Conservation (phyloP, 371 early-diverging fungal genomes). For the Gilbertella persicaria region DNA sequence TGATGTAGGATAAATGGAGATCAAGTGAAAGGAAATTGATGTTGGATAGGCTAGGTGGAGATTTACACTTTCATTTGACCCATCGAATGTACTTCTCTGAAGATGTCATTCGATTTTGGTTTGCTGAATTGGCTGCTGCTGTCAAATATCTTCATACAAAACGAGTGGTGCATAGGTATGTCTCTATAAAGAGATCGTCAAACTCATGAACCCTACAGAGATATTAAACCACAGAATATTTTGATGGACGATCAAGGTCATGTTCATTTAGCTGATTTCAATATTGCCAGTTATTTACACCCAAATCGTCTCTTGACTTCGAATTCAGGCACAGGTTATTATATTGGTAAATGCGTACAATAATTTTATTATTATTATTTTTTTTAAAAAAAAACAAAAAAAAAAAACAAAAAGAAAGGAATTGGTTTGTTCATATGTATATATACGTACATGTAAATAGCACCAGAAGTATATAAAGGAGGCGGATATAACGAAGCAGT, state of each 20-base stretch:
- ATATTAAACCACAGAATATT: slow-evolving; percentile 87
- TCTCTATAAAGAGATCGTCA: too few species aligned
- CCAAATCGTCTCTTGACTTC: slow-evolving; percentile 61
- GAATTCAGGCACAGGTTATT: slow-evolving; percentile 77
- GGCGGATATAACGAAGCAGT: slow-evolving; percentile 74
- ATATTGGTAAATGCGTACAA: slow-evolving; percentile 62
- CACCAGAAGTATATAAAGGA: slow-evolving; percentile 78
- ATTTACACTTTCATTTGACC: slow-evolving; percentile 78
- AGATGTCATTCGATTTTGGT: slow-evolving; percentile 74
- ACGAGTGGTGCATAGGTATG: slow-evolving; percentile 73
- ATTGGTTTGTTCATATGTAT: neutral
- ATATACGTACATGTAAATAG: slow-evolving; percentile 30
- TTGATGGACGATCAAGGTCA: slow-evolving; percentile 77
- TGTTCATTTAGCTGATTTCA: slow-evolving; percentile 84
- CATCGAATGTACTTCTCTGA: slow-evolving; percentile 66
- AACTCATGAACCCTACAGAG: too few species aligned
- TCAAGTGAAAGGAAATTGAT: neutral
- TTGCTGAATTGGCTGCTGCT: slow-evolving; percentile 76
- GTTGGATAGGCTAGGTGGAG: slow-evolving; percentile 73
- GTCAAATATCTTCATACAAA: slow-evolving; percentile 78
- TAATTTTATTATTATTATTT: neutral
- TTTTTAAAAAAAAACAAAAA: neutral
- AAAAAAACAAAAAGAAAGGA: too few species aligned
- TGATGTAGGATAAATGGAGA: slow-evolving; percentile 56
- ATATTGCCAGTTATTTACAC: slow-evolving; percentile 70